Evolutionary conservation across 1,139 yeast species (phyloP).

Genomic region (Diutina mesorugosa): DNA sequence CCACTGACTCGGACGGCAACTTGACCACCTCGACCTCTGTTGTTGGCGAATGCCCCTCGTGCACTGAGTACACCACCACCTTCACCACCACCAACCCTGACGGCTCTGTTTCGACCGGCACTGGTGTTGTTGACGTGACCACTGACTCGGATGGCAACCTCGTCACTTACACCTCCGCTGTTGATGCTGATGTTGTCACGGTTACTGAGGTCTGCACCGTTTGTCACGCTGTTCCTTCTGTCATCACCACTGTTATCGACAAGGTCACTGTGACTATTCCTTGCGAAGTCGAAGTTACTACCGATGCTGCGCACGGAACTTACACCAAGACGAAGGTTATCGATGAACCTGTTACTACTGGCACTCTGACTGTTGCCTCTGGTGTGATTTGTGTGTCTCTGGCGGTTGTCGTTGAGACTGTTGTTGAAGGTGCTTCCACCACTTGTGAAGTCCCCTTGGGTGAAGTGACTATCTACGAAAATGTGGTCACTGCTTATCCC

Average conservation of each 20-base stretch:
- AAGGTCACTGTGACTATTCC: background rate
- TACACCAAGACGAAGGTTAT: background rate
- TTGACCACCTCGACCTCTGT: background rate
- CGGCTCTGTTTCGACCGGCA: background rate
- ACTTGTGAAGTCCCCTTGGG: background rate
- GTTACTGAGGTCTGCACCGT: background rate
- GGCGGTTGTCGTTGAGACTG: background rate
- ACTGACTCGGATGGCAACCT: background rate
- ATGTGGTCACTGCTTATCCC: background rate
- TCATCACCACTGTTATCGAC: background rate
- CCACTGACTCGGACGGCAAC: background rate
- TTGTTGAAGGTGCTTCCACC: background rate
- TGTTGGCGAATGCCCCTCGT: background rate
- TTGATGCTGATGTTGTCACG: background rate
- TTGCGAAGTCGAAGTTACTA: background rate
- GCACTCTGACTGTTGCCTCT: background rate
- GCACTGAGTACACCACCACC: background rate
- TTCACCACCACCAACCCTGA: background rate
- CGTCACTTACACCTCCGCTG: background rate
- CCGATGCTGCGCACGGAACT: background rate
- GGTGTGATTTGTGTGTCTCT: background rate
- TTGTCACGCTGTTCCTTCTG: background rate
- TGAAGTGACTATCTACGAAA: background rate
- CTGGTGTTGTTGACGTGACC: constrained; percentile 1
- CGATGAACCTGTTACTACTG: background rate